Evolutionary conservation across 768 basidiomycete genomes (phyloP), one percentile per base, ranked within the genome.

Genomic region (Rhizopogon roseolus): DNA sequence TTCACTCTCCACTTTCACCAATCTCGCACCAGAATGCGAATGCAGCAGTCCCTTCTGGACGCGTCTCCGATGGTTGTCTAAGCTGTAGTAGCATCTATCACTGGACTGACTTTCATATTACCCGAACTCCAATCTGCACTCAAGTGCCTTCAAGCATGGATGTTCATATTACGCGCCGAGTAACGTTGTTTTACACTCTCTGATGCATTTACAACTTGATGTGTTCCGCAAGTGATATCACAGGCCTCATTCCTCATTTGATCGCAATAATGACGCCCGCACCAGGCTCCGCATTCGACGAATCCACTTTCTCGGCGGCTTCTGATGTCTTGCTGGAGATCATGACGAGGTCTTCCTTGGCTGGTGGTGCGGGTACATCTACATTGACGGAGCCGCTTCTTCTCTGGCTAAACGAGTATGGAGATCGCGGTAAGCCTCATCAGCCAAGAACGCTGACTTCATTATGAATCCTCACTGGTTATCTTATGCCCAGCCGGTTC

Each of bases 341-440:
- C 50, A 77, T 94, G 60, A 79, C 84, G 1, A 81, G 82, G 48
- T 90, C 93, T 1, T 76, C 86, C 0, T 75, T 94, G 29, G 76
- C 85, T 0, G 81, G 86, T 50, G 90, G 90, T 0, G 73, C 77
- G 0, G 90, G 88, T 1, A 77, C 78, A 16, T 80, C 79, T 51
- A 79, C 86, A 0, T 77, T 95, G 29, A 93, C 93, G 0, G 90
- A 94, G 62, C 94, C 94, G 2, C 72, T 98, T 6, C 73, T 97
- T n/a, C 69, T 84, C 3, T 98, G 93, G 92, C 63, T 86, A 0
- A 77, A 85, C 54, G 65, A 72, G 0, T 72, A 76, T 41, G 90
- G 87, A 7, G 66, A 72, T 25, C 61, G 64, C 11, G 29, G 45
- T 46, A 29, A 46, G 45, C 62, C 60, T 28, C 66, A 40, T 10